Evolutionary conservation across 2,329 filamentous ascomycete species (phyloP).

Genomic region (Bipolaris bicolor): DNA sequence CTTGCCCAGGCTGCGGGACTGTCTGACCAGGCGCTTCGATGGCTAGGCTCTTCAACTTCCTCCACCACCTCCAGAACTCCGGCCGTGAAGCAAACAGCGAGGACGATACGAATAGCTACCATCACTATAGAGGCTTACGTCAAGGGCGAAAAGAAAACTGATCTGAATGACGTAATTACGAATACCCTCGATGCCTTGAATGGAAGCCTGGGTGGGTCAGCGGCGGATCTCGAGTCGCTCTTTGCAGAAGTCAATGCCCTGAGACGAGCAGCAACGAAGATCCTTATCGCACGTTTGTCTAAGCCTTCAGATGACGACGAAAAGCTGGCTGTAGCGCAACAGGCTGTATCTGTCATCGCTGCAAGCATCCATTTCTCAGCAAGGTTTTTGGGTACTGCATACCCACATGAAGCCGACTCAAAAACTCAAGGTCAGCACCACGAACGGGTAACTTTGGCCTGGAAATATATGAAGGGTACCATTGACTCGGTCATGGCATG

Average conservation of each 20-base stretch:
- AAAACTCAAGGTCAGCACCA: conserved; percentile 26
- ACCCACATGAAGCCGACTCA: conserved; percentile 22
- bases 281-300: conserved; percentile 25
- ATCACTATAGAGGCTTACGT: conserved; percentile 38
- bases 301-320: background rate
- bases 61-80: conserved; percentile 22
- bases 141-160: conserved; percentile 24
- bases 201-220: conserved; percentile 41
- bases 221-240: conserved; percentile 43
- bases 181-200: conserved; percentile 35
- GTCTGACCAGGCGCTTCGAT: conserved; percentile 43
- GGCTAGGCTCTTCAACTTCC: conserved; percentile 30
- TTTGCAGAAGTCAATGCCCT: conserved; percentile 45
- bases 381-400: conserved; percentile 38
- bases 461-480: conserved; percentile 41
- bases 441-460: conserved; percentile 32
- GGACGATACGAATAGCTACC: conserved; percentile 37
- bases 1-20: conserved; percentile 45
- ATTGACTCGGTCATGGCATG: conserved; percentile 45
- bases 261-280: conserved; percentile 39
- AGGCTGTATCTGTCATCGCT: conserved; percentile 34
- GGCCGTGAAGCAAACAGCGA: conserved; percentile 33
- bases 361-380: conserved; percentile 42
- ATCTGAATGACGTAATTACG: conserved; percentile 26
- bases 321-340: conserved; percentile 13